These are phyloP conservation scores for Penicillium palitans DNA, from an alignment of 2,329 filamentous ascomycete genomes.

Conservation along the genomic window DNA sequence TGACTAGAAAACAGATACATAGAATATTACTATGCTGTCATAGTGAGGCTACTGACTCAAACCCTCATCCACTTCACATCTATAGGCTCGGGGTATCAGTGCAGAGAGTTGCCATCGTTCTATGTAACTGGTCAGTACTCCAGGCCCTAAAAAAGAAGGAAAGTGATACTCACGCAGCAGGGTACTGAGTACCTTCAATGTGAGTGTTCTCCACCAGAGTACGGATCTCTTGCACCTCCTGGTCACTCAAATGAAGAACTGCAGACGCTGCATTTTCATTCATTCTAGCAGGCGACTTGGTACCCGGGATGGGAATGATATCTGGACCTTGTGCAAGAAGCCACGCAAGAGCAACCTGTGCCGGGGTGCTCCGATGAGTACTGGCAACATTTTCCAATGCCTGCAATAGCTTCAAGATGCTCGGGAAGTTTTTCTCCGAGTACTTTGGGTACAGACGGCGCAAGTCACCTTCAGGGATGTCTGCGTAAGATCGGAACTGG, in stretches of 20 bases:
- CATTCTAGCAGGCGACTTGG: conserved; percentile 15
- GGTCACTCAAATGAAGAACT: conserved; percentile 6
- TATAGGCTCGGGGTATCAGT: neutral
- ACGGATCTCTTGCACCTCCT: conserved; percentile 17
- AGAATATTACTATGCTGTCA: no score
- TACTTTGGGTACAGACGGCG: conserved; percentile 51
- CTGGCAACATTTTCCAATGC: conserved; percentile 51
- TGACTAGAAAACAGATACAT: no score
- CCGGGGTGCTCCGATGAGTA: conserved; percentile 56
- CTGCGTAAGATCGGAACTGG: conserved; percentile 46
- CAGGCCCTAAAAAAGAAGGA: neutral
- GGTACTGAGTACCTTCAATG: neutral
- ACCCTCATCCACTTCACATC: neutral
- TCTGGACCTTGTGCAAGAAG: conserved; percentile 55
- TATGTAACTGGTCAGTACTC: neutral
- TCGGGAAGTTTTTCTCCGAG: conserved; percentile 51
- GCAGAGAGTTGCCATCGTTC: neutral
- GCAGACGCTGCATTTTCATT: conserved; percentile 13
- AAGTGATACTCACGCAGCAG: neutral
- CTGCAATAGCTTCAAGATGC: conserved; percentile 55
- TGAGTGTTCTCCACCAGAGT: conserved; percentile 5
- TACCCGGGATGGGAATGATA: conserved; percentile 32
- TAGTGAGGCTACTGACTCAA: neutral
- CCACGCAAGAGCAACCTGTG: conserved; percentile 64
- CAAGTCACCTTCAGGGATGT: conserved; percentile 51